Evolutionary conservation across 352 stramenopile species (phyloP), one percentile per base, ranked within the genome.

Genomic region (Globisporangium carolinianum): DNA sequence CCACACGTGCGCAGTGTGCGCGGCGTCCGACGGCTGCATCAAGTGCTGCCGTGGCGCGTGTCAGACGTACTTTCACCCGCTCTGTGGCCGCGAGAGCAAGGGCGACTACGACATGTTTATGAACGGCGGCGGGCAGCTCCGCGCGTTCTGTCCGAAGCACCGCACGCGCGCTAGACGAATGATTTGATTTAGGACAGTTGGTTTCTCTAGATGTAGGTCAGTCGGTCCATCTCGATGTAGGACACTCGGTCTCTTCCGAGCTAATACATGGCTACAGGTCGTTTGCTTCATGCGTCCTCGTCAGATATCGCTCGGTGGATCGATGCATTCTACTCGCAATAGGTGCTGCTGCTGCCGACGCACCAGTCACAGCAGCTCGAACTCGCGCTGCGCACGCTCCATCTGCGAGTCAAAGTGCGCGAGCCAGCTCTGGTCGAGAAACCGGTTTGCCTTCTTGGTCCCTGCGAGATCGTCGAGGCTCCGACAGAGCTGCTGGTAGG

Each of bases 61-160:
- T 53, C 61, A 66, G 17, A 85, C 67, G 58, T 79, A 81, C 57
- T 95, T 95, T 61, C 86, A 95, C 58, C 83, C 86, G 37, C 68
- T 94, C 5, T 95, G 86, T 68, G 86, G 86, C 32, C 86, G 83
- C 55, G 83, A 95, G 60, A 89, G 69, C 56, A 83, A 73, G 60
- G 83, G 82, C 17, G 59, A 72, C 46, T 94, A 85, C 68, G 86
- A 95, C 71, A 95, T 95, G 86, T 95, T 84, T 78, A 95, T 95
- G 86, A 95, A 89, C 74, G 83, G 94, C 58, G 67, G 73, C 49
- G 86, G 86, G 41, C 81, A 91, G 55, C 68, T 95, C 57, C 81
- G 84, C 36, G 79, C 86, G 46, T 95, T 84, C 63, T 95, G 86
- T 55, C 72, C 82, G 45, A 85, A 83, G 55, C 86, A 95, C 55